Conservation (phyloP, 352 stramenopile genomes). For the Phytopythium kandeliae region DNA sequence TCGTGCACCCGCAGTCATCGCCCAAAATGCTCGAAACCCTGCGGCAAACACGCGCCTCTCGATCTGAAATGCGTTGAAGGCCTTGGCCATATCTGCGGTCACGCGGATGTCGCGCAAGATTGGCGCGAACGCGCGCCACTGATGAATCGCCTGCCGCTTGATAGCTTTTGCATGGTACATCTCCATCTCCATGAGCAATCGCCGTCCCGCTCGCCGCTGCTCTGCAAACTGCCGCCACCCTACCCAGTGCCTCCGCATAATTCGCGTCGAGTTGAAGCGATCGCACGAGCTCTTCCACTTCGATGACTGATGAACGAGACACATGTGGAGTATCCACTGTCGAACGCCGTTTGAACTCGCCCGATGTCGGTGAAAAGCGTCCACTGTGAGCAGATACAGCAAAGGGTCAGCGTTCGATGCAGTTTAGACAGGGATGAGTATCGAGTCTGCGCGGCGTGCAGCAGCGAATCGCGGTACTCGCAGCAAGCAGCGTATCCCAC, state of each 20-base stretch:
- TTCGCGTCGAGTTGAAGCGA: background rate
- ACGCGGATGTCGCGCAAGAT: conserved; percentile 21
- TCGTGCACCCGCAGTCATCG: conserved; percentile 17
- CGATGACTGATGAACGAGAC: background rate
- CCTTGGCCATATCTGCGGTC: conserved; percentile 11
- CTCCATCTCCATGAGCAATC: conserved; percentile 13
- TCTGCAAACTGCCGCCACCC: conserved; percentile 16
- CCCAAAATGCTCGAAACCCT: conserved; percentile 29
- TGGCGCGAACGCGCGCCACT: conserved; percentile 18
- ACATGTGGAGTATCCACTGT: conserved; percentile 12
- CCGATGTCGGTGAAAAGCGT: background rate
- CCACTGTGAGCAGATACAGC: conserved; percentile 6
- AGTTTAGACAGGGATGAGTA: no score
- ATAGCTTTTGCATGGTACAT: background rate
- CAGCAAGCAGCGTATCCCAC: no score
- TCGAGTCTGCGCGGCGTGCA: no score
- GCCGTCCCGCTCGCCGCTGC: conserved; percentile 7
- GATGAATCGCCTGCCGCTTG: background rate
- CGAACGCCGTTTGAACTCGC: background rate
- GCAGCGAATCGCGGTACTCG: no score
- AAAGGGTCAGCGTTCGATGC: no score
- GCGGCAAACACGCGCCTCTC: conserved; percentile 15
- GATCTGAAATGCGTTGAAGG: conserved; percentile 13
- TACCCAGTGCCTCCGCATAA: conserved; percentile 4
- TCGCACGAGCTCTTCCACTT: conserved; percentile 1